phyloP scores from a whole-genome alignment of 352 stramenopile species.

The Phytopythium oedochilum region DNA sequence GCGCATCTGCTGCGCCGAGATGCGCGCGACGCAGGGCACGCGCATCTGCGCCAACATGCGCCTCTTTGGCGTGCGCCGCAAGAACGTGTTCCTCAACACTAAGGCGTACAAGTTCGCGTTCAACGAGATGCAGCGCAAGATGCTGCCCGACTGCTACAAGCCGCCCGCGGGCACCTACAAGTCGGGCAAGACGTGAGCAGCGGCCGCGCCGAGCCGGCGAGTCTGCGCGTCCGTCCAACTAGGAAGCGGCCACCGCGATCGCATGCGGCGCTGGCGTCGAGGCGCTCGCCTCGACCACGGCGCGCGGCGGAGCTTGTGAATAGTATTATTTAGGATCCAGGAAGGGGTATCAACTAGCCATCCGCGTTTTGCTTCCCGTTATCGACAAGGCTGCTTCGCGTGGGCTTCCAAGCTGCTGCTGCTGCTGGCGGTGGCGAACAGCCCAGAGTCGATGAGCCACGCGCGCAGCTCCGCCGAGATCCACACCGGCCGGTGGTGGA shows the following conservation, averaged over 20 bases:
- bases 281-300: too few species aligned
- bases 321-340: constrained; percentile 8
- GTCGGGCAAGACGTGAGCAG: constrained; percentile 67
- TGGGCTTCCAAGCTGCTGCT: background rate
- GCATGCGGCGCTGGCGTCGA: background rate
- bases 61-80: constrained; percentile 62
- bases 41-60: constrained; percentile 71
- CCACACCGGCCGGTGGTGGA: constrained; percentile 51
- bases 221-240: background rate
- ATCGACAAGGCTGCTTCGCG: background rate
- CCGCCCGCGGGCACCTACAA: constrained; percentile 79
- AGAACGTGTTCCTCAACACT: constrained; percentile 85
- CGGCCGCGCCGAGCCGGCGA: too few species aligned
- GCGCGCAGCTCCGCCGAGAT: constrained; percentile 50
- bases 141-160: constrained; percentile 85
- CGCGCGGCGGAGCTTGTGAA: background rate
- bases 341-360: background rate
- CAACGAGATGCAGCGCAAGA: constrained; percentile 84
- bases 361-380: background rate
- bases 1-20: constrained; percentile 48
- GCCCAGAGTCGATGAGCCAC: constrained; percentile 40
- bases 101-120: constrained; percentile 83
- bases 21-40: constrained; percentile 50
- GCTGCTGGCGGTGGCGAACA: constrained; percentile 33
- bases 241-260: background rate